Evolutionary conservation across 2,329 filamentous ascomycete genomes (phyloP), one percentile per base, ranked within the genome.

Genomic region (Hymenoscyphus salicellus): DNA sequence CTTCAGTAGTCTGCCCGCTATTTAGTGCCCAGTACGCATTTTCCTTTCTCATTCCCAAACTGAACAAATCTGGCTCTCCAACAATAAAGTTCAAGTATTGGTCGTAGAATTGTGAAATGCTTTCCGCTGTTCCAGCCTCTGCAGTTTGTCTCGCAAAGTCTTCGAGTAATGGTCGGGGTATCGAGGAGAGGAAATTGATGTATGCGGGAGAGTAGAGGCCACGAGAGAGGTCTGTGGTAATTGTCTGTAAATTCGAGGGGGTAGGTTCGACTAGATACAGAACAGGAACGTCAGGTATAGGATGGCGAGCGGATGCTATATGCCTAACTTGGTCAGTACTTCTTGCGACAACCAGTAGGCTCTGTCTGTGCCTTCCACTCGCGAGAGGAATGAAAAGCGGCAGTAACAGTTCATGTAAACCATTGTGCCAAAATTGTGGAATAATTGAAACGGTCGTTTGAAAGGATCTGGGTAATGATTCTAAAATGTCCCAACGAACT

Each of bases 71-170:
- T 5, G 94, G 93, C 76, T 99, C 95, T 38, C 91, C 91, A 52
- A 98, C 94, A 68, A 98, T 91, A 74, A 98, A 99, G 78, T 99
- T 98, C 62, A 99, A 83, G 75, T 98, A 98, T 76, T 99, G 95
- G 76, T 99, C 95, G 72, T 89, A 99, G 6, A 99, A 86, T 74
- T 97, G 93, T 1, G 93, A 89, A 68, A 99, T 93, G 72, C 91
- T 88, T 71, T 98, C 94, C 5, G 94, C 88, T 0, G 93, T 97
- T 30, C 89, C 91, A 14, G 92, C 88, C 33, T 90, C 81, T 5
- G 92, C 93, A 11, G 94, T 96, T 75, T 97, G 89, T 17, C 91
- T 84, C 4, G 93, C 95, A 76, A 99, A 98, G 67, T 98, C 94
- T 81, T 99, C 95, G 60, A 99, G 86, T 17, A 98, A 82, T 7